Evolutionary conservation across 2,329 filamentous ascomycete species (phyloP).

Genomic region (Claviceps africana): DNA sequence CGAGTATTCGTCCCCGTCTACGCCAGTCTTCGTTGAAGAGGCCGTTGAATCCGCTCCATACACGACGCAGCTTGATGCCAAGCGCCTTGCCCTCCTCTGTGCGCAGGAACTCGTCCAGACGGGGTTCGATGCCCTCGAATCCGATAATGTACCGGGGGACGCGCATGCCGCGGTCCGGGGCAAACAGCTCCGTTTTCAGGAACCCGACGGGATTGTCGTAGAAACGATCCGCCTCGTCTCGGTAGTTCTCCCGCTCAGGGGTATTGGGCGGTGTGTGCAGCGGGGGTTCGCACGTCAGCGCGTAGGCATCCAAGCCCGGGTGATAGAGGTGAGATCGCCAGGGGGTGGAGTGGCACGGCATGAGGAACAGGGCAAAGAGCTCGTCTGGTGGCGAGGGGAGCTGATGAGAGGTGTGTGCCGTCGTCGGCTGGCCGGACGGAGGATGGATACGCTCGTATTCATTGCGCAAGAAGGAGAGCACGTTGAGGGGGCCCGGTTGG

Average conservation of each 20-base stretch:
- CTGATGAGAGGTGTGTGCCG: constrained; percentile 9
- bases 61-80: constrained; percentile 29
- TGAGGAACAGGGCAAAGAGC: constrained; percentile 66
- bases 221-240: constrained; percentile 85
- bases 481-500: constrained; percentile 63
- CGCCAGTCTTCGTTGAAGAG: constrained; percentile 49
- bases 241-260: constrained; percentile 51
- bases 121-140: constrained; percentile 42
- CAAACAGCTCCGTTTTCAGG: constrained; percentile 38
- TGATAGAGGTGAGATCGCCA: constrained; percentile 83
- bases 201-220: constrained; percentile 53
- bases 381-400: constrained; percentile 21
- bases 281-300: constrained; percentile 81
- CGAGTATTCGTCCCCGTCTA: constrained; percentile 40
- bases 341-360: constrained; percentile 90
- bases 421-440: constrained; percentile 7
- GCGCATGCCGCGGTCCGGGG: constrained; percentile 6
- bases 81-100: constrained; percentile 25
- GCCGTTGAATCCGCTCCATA: constrained; percentile 46
- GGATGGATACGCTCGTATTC: constrained; percentile 51
- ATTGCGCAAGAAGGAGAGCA: constrained; percentile 60
- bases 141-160: constrained; percentile 46
- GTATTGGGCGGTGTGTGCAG: constrained; percentile 48
- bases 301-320: constrained; percentile 62
- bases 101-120: constrained; percentile 31